Evolutionary conservation across 306 rosid species (phyloP), one percentile per base, ranked within the genome.

Genomic region (Vachellia collinsii): DNA sequence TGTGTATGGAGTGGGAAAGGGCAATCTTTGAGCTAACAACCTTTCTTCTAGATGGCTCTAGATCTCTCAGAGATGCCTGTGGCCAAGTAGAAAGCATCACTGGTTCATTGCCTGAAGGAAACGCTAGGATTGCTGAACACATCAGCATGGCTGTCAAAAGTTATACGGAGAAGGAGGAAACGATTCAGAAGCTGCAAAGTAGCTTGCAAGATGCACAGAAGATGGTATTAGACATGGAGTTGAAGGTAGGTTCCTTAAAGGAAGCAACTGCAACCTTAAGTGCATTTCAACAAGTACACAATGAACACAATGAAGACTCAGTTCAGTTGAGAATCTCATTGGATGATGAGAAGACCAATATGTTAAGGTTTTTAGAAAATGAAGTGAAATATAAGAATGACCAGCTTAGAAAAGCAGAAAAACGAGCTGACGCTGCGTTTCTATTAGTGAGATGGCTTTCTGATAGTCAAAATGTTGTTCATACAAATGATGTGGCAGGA

Each of bases 11-110:
- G 79, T 93, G 99, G 98, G 99, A 95, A 89, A 87, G 85, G 83
- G 97, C 96, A 77, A 87, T 86, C 66, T 70, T 86, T 66, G 99
- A 95, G 84, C 86, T 95, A 76, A 93, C 97, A 77, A 83, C 88
- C 63, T 93, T 93, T 83, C 97, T 95, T 85, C 84, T 89, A 11
- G 99, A 95, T 83, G 92, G 99, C 74, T 91, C 97, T 78, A 95
- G 90, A 83, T 90, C 95, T 81, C 93, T 95, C 78, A 91, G 76
- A 85, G 94, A 88, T 83, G 97, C 91, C n/a, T 86, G 93, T 71
- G 84, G 93, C 29, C 94, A 95, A 80, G 88, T 90, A 70, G 88
- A 95, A 88, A 81, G 77, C 76, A 93, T 95, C 72, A 79, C 89
- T 38, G 47, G 85, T 81, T 90, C 97, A 84, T 95, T 93, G 84